phyloP scores from a whole-genome alignment of 352 stramenopile species.

The Elongisporangium prolatum region DNA sequence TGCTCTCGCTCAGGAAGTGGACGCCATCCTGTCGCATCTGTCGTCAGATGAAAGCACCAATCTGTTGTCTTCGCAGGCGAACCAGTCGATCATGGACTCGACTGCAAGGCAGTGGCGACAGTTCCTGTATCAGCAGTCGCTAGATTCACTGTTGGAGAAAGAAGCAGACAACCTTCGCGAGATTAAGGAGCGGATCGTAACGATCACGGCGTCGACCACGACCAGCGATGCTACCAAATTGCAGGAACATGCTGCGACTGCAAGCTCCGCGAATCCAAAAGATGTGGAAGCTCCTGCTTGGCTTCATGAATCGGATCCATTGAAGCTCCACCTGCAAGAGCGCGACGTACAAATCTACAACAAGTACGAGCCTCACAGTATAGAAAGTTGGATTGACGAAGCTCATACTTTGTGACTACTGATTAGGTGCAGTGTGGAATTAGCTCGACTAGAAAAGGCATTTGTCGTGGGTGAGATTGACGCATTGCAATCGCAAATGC shows the following conservation, averaged over 20 bases:
- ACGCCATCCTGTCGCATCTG: conserved; percentile 4
- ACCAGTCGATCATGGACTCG: neutral
- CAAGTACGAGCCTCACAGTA: conserved; percentile 15
- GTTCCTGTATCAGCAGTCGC: conserved; percentile 28
- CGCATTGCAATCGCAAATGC: conserved; percentile 23
- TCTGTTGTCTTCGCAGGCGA: neutral
- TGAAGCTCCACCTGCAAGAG: conserved; percentile 23
- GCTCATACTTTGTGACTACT: neutral
- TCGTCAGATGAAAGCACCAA: neutral
- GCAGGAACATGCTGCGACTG: neutral
- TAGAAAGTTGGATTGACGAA: neutral
- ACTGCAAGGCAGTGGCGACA: conserved; percentile 6
- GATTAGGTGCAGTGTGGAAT: conserved; percentile 26
- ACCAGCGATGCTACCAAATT: neutral
- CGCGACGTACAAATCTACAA: conserved; percentile 39
- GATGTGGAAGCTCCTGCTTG: conserved; percentile 12
- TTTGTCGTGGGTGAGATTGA: conserved; percentile 28
- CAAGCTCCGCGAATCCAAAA: neutral
- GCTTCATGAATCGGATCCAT: conserved; percentile 26
- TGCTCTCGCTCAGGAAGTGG: neutral
- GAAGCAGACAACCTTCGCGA: conserved; percentile 19
- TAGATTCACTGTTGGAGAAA: conserved; percentile 10
- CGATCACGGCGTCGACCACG: conserved; percentile 5
- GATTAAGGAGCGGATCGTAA: conserved; percentile 16
- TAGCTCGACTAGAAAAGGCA: conserved; percentile 28